phyloP scores from a whole-genome alignment of 306 rosid species.

The Lablab purpureus region DNA sequence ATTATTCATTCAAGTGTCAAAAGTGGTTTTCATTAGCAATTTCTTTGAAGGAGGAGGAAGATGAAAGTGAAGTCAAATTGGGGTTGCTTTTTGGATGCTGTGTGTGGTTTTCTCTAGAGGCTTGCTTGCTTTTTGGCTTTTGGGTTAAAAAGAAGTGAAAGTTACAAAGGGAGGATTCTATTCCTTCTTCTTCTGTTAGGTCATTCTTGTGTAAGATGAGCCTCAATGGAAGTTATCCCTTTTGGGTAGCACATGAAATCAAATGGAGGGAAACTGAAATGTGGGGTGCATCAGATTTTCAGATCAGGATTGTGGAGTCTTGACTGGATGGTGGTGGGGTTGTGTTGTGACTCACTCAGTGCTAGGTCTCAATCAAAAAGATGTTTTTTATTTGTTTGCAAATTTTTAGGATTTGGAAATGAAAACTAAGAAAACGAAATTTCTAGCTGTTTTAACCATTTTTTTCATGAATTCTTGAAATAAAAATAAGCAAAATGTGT shows the following conservation, averaged over 20 bases:
- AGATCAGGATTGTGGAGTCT: constrained; percentile 26
- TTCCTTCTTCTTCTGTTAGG: constrained; percentile 35
- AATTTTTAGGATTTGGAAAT: not conserved
- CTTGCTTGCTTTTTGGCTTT: constrained; percentile 51
- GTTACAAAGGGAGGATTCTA: constrained; percentile 37
- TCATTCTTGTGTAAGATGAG: constrained; percentile 25
- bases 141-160: constrained; percentile 45
- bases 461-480: not conserved
- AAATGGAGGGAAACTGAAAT: constrained; percentile 36
- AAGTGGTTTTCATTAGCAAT: constrained; percentile 42
- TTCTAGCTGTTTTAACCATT: not conserved
- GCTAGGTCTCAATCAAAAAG: not conserved
- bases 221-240: constrained; percentile 40
- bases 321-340: constrained; percentile 30
- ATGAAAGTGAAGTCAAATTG: constrained; percentile 47
- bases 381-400: not conserved
- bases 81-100: constrained; percentile 62
- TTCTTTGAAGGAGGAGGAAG: constrained; percentile 39
- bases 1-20: constrained; percentile 41
- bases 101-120: constrained; percentile 56
- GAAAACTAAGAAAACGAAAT: not conserved
- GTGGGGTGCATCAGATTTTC: constrained; percentile 47
- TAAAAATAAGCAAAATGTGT: not conserved
- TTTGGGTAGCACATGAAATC: constrained; percentile 26
- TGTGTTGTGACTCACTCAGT: not conserved